Evolutionary conservation across 2,329 filamentous ascomycete species (phyloP), one percentile per base, ranked within the genome.

Genomic region (Diaporthe citri): DNA sequence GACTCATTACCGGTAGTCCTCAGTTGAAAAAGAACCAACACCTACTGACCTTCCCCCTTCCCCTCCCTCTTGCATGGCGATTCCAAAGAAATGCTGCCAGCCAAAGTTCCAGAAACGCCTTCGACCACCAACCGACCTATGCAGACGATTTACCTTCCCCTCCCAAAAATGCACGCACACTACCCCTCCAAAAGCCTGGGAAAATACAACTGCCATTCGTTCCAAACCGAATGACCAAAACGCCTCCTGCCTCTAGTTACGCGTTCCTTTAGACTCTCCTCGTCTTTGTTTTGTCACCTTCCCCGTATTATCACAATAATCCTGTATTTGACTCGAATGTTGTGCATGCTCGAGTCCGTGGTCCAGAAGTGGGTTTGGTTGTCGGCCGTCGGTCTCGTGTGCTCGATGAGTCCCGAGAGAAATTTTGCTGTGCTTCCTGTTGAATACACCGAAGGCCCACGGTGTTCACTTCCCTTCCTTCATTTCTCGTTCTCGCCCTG

Each of bases 21-120:
- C 25, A 34, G 41, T 13, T 64, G 17, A n/a, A 64, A 41, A 25
- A 31, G 12, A 25, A 62, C 59, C 56, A n/a, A 59, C 56, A 59
- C 34, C 55, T 22, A 20, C 55, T 57, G 5, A 13, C 20, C 56
- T n/a, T 22, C 9, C 25, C 15, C 8, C 59, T 6, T 3, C 9
- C 39, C 59, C 25, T 46, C 41, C n/a, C n/a, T 8, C n/a, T 62
- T 20, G n/a, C 59, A 62, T 25, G 36, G 15, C 39, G 25, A 62
- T 28, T 39, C 34, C 56, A 39, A 20, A 43, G 15, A 31, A 43
- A 62, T 62, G 59, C 59, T 64, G 25, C 46, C 46, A 52, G 13
- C 22, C 12, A 25, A n/a, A 39, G 25, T 48, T 34, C 56, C 55
- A 71, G 36, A 2, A 72, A 72, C 70, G 70, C 70, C 70, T 55